Conservation (phyloP, 1,284 basidiomycete genomes). For the Trichosporon coremiiforme region DNA sequence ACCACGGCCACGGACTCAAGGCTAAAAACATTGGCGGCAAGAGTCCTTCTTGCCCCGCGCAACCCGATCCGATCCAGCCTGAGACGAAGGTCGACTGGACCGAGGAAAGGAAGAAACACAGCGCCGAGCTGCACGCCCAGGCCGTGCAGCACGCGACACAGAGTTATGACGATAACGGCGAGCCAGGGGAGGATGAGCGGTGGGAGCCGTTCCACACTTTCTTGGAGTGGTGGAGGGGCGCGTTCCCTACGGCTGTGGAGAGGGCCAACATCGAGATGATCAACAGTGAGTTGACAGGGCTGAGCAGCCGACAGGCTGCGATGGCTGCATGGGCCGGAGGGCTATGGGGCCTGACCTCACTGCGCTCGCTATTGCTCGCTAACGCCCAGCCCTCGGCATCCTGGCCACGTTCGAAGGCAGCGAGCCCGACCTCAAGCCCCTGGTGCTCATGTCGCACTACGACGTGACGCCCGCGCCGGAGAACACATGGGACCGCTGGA, state of each 20-base stretch:
- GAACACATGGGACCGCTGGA: conserved; percentile 53
- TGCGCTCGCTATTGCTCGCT: neutral
- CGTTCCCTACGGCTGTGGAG: conserved; percentile 46
- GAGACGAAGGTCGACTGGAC: conserved; percentile 41
- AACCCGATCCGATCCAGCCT: conserved; percentile 46
- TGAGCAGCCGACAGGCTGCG: no score
- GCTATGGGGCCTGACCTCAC: no score
- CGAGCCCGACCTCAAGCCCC: conserved; percentile 58
- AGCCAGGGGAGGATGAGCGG: conserved; percentile 51
- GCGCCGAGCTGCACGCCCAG: conserved; percentile 41
- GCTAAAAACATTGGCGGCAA: neutral
- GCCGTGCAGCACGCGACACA: conserved; percentile 54
- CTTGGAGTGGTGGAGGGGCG: conserved; percentile 47
- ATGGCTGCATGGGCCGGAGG: no score
- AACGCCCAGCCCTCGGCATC: conserved; percentile 53
- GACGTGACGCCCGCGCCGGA: conserved; percentile 55
- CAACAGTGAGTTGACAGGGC: conserved; percentile 48
- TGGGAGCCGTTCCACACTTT: conserved; percentile 56
- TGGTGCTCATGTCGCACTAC: conserved; percentile 57
- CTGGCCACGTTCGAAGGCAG: conserved; percentile 58
- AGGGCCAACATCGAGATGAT: conserved; percentile 54
- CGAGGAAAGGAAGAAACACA: conserved; percentile 37
- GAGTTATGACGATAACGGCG: conserved; percentile 55
- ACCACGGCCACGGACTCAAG: neutral
- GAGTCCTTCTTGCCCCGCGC: conserved; percentile 41